Percentiles rank a stretch among this genome's conserved stretches.
Evolutionary conservation across 441 rosid species (phyloP).

Genomic region (Sinapis alba): DNA sequence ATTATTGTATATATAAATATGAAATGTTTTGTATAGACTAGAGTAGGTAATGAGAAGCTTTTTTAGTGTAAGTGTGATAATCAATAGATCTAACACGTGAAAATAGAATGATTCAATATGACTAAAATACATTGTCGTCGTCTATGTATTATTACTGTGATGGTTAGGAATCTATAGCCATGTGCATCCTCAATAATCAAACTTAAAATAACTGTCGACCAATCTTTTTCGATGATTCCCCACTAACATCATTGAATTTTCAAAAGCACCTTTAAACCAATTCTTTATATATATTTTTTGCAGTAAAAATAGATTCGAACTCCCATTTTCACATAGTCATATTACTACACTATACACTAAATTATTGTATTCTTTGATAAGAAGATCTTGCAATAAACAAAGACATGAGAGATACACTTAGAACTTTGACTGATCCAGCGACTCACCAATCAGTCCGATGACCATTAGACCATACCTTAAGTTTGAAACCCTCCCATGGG

Average conservation of each 20-base stretch:
- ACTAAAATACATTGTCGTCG: not conserved
- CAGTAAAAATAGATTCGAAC: not conserved
- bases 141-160: not conserved
- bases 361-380: not conserved
- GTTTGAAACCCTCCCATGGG: not conserved
- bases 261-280: constrained; percentile 21
- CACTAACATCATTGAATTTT: constrained; percentile 20
- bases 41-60: not conserved
- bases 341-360: not conserved
- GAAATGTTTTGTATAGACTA: not conserved
- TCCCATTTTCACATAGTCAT: not conserved
- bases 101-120: not conserved
- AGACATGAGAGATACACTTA: not conserved
- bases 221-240: constrained; percentile 29
- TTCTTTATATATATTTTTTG: not conserved
- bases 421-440: not conserved
- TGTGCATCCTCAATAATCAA: not conserved
- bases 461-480: not conserved
- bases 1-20: not conserved
- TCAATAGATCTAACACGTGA: constrained; percentile 7
- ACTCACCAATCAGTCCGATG: not conserved
- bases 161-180: constrained; percentile 1
- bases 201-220: not conserved
- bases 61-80: not conserved
- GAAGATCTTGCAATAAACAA: not conserved